Evolutionary conservation across 352 stramenopile species (phyloP), one percentile per base, ranked within the genome.

Genomic region (Pythium rishiriense): DNA sequence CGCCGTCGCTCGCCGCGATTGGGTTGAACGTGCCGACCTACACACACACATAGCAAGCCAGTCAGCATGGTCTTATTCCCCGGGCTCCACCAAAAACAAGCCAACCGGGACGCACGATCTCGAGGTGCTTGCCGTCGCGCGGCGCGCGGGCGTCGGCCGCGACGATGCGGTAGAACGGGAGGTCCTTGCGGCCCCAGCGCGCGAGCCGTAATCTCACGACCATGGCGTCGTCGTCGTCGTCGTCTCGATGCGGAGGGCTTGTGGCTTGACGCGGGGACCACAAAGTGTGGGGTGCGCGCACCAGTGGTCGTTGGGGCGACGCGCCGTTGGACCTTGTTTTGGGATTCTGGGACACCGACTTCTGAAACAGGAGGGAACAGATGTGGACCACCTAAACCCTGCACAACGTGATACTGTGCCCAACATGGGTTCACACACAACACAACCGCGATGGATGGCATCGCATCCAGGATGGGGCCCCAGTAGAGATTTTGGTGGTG

Each of bases 91-190:
- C n/a, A n/a, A n/a, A n/a, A n/a, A n/a, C n/a, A n/a, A n/a, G n/a
- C n/a, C n/a, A n/a, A n/a, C n/a, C n/a, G n/a, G 49, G 11, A 81
- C 85, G 66, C 76, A 94, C 85, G 61, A 94, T 94, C 64, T 96
- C 87, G 17, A 96, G 79, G 66, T 93, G 83, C 67, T 88, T 90
- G 74, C 87, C 87, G 57, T 96, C 87, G 39, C 87, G 85, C 11
- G 87, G 87, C 33, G 83, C 84, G 41, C 87, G 84, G 25, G 87
- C 83, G 41, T 96, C 87, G 35, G 87, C 87, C 9, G 85, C 87
- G 45, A 96, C 87, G 66, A 96, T 96, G 49, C 87, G 85, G 75
- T 96, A 96, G 84, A 94, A 94, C 29, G 87, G 87, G 25, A 93
- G 70, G 74, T 96, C 85, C 72, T 92, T 94, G 64, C 87, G 84